Evolutionary conservation across 176 grass and related monocot genomes (phyloP), one percentile per base, ranked within the genome.

Genomic region (Zoysia pacifica): DNA sequence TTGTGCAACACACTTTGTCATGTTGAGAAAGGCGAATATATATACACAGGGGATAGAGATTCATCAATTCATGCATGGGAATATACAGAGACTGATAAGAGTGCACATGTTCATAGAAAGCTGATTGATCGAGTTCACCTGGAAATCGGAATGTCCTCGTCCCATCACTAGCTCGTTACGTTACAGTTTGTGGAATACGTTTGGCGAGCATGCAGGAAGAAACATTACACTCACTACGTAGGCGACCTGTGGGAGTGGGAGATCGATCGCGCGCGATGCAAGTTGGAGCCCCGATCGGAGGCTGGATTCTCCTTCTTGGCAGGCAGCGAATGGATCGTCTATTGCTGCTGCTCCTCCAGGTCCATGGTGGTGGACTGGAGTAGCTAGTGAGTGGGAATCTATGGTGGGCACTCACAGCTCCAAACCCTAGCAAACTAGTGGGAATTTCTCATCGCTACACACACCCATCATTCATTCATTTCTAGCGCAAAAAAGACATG

Each of bases 1-100:
- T 45, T 76, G 62, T 14, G 48, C 72, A 64, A 70, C 78, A 63
- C 39, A 5, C 11, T 62, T 69, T 86, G 55, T 76, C 71, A 28
- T 28, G 28, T 70, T 46, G 65, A 28, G 64, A 81, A 81, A 76
- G 78, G 53, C 40, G 9, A 35, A 61, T 61, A 59, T 2, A n/a
- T 47, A 28, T 28, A 6, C 2, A 69, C 80, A 70, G 72, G 54
- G 16, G 10, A 38, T 67, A 2, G 9, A 28, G 28, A 28, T 28
- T 28, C 28, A 28, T 28, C 28, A 28, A 28, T 28, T 28, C 28
- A 53, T 45, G 72, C 53, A 11, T 0, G 56, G 28, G 79, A 20
- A 18, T 28, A 28, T 28, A 62, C 15, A 53, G 9, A 28, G 2
- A 47, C 5, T 16, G 14, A 43, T 5, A 46, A 63, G 28, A 28